Evolutionary conservation across 1,284 basidiomycete genomes (phyloP).

Genomic region (Papiliotrema laurentii): DNA sequence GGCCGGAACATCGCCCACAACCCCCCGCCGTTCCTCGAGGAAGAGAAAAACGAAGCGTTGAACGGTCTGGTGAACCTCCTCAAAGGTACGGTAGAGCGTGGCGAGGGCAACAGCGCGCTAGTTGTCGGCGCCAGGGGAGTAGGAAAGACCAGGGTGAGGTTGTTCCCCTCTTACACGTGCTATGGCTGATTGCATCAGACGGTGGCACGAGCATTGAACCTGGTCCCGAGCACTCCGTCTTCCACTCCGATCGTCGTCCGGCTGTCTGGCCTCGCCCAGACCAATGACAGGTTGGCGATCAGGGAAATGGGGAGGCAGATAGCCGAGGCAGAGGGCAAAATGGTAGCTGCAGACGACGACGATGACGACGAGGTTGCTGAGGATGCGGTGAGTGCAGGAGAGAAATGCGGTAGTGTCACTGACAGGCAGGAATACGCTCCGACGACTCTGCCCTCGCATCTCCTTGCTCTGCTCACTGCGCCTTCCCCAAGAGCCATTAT

Average conservation of each 20-base stretch:
- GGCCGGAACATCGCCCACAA: slow-evolving; percentile 9
- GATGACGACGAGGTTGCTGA: slow-evolving; percentile 47
- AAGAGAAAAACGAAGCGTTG: slow-evolving; percentile 41
- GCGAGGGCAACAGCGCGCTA: slow-evolving; percentile 86
- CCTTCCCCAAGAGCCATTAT: slow-evolving; percentile 75
- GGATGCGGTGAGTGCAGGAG: slow-evolving; percentile 16
- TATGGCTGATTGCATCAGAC: slow-evolving; percentile 19
- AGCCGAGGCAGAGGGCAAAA: slow-evolving; percentile 47
- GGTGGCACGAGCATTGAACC: slow-evolving; percentile 32
- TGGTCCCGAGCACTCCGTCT: slow-evolving; percentile 31
- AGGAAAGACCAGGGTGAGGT: slow-evolving; percentile 72
- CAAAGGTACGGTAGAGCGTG: slow-evolving; percentile 65
- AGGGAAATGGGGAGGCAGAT: slow-evolving; percentile 83
- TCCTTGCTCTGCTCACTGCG: slow-evolving; percentile 71
- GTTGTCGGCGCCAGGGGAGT: slow-evolving; percentile 74
- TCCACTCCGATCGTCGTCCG: slow-evolving; percentile 66
- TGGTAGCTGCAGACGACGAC: slow-evolving; percentile 26
- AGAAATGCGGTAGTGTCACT: neutral
- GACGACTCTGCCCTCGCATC: slow-evolving; percentile 58
- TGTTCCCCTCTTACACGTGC: neutral
- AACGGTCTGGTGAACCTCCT: slow-evolving; percentile 58
- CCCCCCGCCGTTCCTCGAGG: slow-evolving; percentile 29
- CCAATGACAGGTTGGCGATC: slow-evolving; percentile 80
- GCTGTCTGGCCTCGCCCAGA: slow-evolving; percentile 78
- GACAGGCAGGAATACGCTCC: slow-evolving; percentile 51